These are phyloP conservation scores for Nemania diffusa DNA, from an alignment of 2,329 filamentous ascomycete species.

Conservation along the genomic window DNA sequence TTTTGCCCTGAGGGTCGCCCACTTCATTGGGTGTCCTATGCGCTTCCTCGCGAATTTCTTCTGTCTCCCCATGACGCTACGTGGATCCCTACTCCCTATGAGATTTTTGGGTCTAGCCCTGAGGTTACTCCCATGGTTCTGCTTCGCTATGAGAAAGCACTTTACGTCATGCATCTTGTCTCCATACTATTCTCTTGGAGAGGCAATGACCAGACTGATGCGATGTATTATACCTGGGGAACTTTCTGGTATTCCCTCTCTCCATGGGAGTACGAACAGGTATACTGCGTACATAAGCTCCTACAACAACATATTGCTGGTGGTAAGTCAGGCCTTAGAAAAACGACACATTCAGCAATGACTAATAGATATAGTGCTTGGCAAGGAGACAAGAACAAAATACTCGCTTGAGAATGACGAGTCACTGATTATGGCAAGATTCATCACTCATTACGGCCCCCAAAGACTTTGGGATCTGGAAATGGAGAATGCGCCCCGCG, in stretches of 20 bases:
- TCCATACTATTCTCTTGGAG: slow-evolving; percentile 4
- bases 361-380: not conserved
- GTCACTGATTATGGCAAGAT: not conserved
- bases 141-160: slow-evolving; percentile 13
- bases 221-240: slow-evolving; percentile 7
- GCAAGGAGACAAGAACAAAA: not conserved
- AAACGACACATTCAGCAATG: too few species aligned
- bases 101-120: not conserved
- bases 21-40: too few species aligned
- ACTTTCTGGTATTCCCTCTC: slow-evolving; percentile 13
- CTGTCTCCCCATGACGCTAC: too few species aligned
- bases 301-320: not conserved
- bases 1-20: too few species aligned
- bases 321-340: not conserved
- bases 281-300: slow-evolving; percentile 8
- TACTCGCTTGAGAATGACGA: not conserved
- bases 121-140: not conserved
- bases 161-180: slow-evolving; percentile 20
- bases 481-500: not conserved
- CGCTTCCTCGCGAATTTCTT: too few species aligned
- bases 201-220: not conserved
- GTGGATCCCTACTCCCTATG: too few species aligned
- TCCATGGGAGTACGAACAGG: slow-evolving; percentile 28
- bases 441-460: not conserved
- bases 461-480: not conserved